Conservation (phyloP, 257 asterid genomes). For the Pogostemon cablin region DNA sequence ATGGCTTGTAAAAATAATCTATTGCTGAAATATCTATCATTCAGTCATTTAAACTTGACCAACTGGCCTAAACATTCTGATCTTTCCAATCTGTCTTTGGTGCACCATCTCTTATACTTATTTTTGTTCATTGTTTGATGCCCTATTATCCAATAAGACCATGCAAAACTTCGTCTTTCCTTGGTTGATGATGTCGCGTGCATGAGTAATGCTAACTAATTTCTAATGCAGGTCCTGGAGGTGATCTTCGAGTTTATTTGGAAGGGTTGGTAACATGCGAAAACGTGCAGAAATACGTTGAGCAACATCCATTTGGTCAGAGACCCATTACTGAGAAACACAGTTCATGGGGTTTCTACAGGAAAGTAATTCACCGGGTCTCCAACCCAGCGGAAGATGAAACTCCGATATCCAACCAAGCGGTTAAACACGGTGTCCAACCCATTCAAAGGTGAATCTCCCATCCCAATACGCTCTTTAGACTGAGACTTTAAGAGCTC, state of each 20-base stretch:
- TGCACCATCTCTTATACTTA: background rate
- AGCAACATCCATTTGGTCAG: constrained; percentile 86
- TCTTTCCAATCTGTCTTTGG: background rate
- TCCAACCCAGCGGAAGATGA: background rate
- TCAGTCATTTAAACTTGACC: background rate
- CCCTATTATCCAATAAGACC: background rate
- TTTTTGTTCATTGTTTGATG: constrained; percentile 19
- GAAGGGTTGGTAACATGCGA: constrained; percentile 56
- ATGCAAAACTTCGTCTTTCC: background rate
- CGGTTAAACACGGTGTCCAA: background rate
- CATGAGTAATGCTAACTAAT: background rate
- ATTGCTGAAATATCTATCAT: background rate
- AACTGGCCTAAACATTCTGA: background rate
- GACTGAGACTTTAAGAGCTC: background rate
- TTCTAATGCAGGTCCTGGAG: constrained; percentile 62
- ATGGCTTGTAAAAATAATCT: background rate
- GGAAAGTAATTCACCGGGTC: constrained; percentile 41
- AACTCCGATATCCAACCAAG: background rate
- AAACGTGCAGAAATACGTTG: constrained; percentile 58
- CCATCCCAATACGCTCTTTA: background rate
- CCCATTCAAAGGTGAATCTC: background rate
- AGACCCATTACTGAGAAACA: constrained; percentile 49
- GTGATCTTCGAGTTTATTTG: constrained; percentile 72
- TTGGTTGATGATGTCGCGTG: constrained; percentile 19
- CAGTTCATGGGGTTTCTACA: constrained; percentile 62